phyloP scores from a whole-genome alignment of 1,284 basidiomycete genomes.

The Meira miltonrushii region DNA sequence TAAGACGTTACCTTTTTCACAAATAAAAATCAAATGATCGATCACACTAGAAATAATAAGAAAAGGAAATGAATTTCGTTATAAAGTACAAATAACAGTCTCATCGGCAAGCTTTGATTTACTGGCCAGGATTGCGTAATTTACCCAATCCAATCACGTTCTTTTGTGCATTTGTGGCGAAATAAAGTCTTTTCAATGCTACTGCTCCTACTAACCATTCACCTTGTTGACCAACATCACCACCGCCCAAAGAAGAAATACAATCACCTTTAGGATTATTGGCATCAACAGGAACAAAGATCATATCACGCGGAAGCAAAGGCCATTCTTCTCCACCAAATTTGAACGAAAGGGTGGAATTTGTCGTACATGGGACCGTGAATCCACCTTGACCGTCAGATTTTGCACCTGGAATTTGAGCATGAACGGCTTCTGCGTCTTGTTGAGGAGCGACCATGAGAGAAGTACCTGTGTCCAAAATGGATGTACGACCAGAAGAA shows the following conservation, averaged over 20 bases:
- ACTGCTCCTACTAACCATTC: slow-evolving; percentile 64
- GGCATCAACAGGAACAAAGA: slow-evolving; percentile 63
- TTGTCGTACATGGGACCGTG: slow-evolving; percentile 71
- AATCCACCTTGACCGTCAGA: slow-evolving; percentile 57
- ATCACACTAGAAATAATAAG: too few relatives aligned
- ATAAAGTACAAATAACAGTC: background rate
- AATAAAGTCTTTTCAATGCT: slow-evolving; percentile 54
- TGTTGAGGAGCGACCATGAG: slow-evolving; percentile 53
- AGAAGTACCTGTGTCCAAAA: slow-evolving; percentile 53
- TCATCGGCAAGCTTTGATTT: too few relatives aligned
- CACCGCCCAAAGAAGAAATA: slow-evolving; percentile 67
- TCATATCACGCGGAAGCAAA: slow-evolving; percentile 59
- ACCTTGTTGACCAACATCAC: slow-evolving; percentile 55
- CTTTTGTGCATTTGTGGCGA: slow-evolving; percentile 65
- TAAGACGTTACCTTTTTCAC: too few relatives aligned
- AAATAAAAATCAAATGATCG: too few relatives aligned
- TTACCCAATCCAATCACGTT: slow-evolving; percentile 67
- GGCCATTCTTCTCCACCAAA: slow-evolving; percentile 65
- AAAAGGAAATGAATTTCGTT: background rate
- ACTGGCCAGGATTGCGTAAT: slow-evolving; percentile 7
- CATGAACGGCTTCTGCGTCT: slow-evolving; percentile 60
- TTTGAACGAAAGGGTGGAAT: slow-evolving; percentile 62
- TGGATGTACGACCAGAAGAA: slow-evolving; percentile 58
- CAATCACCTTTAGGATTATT: slow-evolving; percentile 67
- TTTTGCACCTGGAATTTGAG: slow-evolving; percentile 62